phyloP scores from a whole-genome alignment of 108 stramenopile genomes.

The Hondaea fermentalgiana region DNA sequence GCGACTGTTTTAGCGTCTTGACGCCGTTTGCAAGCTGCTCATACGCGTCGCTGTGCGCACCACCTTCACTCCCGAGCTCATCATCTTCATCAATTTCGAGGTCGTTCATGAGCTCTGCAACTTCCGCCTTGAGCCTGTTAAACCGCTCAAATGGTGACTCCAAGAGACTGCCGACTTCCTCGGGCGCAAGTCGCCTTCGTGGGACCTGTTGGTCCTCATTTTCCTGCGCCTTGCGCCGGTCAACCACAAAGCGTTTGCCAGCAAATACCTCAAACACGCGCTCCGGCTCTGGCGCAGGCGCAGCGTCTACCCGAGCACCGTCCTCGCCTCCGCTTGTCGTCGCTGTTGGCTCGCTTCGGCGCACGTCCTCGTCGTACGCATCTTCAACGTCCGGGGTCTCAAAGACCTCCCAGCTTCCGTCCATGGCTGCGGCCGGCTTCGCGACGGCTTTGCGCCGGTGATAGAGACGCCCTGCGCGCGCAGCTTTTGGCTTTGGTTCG shows the following conservation, averaged over 20 bases:
- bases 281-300: background rate
- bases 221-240: background rate
- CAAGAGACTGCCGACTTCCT: background rate
- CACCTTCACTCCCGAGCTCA: background rate
- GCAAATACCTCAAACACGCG: background rate
- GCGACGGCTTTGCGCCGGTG: no score
- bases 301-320: background rate
- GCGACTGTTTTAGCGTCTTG: background rate
- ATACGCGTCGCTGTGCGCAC: background rate
- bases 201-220: no score
- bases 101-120: background rate
- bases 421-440: background rate
- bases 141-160: background rate
- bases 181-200: background rate
- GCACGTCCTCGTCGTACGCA: background rate
- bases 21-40: background rate
- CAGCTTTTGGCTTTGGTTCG: no score
- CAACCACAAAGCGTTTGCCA: background rate
- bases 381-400: conserved; percentile 4
- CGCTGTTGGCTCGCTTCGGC: background rate
- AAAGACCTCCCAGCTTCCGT: background rate
- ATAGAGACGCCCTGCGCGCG: no score
- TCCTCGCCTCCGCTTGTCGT: background rate
- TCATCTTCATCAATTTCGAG: background rate
- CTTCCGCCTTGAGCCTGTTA: background rate